These are phyloP conservation scores for Sclerotinia sclerotiorum DNA, from an alignment of 2,329 filamentous ascomycete species.

Conservation along the genomic window DNA sequence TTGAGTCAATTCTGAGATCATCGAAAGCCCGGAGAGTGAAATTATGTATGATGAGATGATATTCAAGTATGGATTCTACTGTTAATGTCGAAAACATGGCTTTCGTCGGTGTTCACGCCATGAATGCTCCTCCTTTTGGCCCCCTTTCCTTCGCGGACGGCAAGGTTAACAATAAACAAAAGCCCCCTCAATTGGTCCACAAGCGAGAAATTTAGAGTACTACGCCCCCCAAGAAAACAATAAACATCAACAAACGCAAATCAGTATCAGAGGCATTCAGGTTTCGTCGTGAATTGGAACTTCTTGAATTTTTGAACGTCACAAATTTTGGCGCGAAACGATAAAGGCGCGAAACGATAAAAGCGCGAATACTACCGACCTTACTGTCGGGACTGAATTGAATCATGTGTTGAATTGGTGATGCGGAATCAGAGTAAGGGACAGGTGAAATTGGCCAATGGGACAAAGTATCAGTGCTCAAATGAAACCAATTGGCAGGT, in stretches of 20 bases:
- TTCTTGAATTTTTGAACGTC: not conserved
- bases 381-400: constrained; percentile 11
- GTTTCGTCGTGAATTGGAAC: not conserved
- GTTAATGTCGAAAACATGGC: not conserved
- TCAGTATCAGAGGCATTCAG: not conserved
- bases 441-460: not conserved
- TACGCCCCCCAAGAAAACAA: constrained; percentile 22
- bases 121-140: not conserved
- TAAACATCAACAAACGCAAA: not conserved
- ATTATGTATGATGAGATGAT: constrained; percentile 17
- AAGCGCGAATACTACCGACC: constrained; percentile 16
- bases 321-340: not conserved
- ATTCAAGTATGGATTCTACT: not conserved
- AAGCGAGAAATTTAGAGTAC: constrained; percentile 19
- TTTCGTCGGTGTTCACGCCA: constrained; percentile 3
- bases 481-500: not conserved
- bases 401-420: constrained; percentile 18
- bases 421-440: constrained; percentile 17
- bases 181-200: constrained; percentile 12
- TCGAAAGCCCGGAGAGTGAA: constrained; percentile 11
- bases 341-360: constrained; percentile 14
- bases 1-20: constrained; percentile 9
- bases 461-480: not conserved
- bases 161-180: constrained; percentile 14
- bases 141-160: constrained; percentile 6